Percentiles rank a stretch among this genome's conserved stretches.
Evolutionary conservation across 1,284 basidiomycete species (phyloP).

Genomic region (Golubevia sp.): DNA sequence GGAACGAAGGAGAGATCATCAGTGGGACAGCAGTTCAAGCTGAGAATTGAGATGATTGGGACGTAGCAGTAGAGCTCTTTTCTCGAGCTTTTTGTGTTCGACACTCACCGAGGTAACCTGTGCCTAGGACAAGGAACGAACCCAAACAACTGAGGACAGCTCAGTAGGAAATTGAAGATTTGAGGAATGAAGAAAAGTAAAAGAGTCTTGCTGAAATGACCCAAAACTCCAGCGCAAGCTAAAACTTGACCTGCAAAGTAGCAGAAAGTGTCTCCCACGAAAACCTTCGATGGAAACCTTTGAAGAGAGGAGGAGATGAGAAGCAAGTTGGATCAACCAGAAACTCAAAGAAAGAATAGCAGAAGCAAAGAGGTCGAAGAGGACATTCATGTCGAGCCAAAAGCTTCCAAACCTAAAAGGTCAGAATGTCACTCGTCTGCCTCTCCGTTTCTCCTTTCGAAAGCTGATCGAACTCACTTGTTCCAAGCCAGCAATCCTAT

Average conservation of each 20-base stretch:
- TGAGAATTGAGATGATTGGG: no score
- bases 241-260: conserved; percentile 76
- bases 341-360: neutral
- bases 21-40: no score
- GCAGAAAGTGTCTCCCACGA: conserved; percentile 96
- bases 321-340: conserved; percentile 1
- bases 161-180: conserved; percentile 94
- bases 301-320: conserved; percentile 4
- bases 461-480: conserved; percentile 9
- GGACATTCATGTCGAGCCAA: neutral
- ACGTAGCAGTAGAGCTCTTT: no score
- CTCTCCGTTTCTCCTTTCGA: neutral
- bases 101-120: conserved; percentile 78
- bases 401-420: neutral
- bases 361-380: no score
- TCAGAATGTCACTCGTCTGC: neutral
- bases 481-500: conserved; percentile 69
- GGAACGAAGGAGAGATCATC: no score
- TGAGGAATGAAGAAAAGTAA: conserved; percentile 97
- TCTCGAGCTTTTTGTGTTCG: no score
- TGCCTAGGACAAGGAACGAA: conserved; percentile 92
- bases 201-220: conserved; percentile 95
- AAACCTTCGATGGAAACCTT: conserved; percentile 93
- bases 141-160: conserved; percentile 91
- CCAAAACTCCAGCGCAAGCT: conserved; percentile 62